Evolutionary conservation across 2,329 filamentous ascomycete genomes (phyloP).

Genomic region (Diaporthe capsici): DNA sequence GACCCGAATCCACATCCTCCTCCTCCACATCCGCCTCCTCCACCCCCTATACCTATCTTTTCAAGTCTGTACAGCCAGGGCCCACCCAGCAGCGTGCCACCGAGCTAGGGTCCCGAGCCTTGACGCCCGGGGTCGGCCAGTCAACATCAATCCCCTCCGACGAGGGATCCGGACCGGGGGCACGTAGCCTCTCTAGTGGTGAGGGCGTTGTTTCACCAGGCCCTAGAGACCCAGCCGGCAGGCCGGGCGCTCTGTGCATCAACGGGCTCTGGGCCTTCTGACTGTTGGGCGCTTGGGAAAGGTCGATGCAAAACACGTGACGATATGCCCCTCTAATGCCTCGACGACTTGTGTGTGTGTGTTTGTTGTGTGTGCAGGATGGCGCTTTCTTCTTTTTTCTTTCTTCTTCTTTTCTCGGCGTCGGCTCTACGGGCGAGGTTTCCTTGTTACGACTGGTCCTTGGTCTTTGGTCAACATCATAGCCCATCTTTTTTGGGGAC

Average conservation of each 20-base stretch:
- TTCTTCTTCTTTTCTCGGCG: background rate
- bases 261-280: background rate
- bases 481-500: constrained; percentile 5
- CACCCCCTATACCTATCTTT: constrained; percentile 11
- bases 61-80: constrained; percentile 16
- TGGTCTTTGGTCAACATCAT: constrained; percentile 28
- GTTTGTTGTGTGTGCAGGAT: background rate
- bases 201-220: background rate
- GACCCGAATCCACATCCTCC: background rate
- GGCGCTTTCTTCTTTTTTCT: background rate
- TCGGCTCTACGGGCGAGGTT: constrained; percentile 2
- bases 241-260: background rate
- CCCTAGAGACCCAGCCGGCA: background rate
- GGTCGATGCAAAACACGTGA: background rate
- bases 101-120: background rate
- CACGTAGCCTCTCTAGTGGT: background rate
- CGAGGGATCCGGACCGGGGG: background rate
- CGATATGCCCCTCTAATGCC: constrained; percentile 13
- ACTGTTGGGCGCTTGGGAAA: background rate
- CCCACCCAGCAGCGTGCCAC: background rate
- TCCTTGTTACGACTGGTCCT: constrained; percentile 24
- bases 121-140: no score
- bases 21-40: background rate
- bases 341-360: constrained; percentile 3
- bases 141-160: background rate